Conservation (phyloP, 2,329 filamentous ascomycete genomes). For the Trematosphaeria pertusa region DNA sequence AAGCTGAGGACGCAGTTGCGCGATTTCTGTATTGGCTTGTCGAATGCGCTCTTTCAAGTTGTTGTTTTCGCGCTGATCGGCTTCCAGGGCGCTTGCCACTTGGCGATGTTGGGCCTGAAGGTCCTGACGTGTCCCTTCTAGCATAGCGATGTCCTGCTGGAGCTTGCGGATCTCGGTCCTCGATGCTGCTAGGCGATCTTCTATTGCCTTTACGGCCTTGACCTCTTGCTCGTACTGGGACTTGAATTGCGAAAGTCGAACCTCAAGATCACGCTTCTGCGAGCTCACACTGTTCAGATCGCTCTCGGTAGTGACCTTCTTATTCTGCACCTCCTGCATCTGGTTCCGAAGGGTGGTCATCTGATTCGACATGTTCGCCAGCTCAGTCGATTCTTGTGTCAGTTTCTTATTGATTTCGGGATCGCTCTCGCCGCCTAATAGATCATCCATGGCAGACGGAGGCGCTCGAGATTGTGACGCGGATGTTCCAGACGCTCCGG, state of each 20-base stretch:
- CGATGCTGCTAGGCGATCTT: constrained; percentile 79
- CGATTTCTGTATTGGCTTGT: constrained; percentile 80
- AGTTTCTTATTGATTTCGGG: constrained; percentile 87
- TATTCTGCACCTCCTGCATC: constrained; percentile 89
- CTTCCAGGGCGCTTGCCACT: constrained; percentile 74
- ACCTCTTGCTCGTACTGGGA: constrained; percentile 93
- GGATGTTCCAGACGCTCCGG: constrained; percentile 64
- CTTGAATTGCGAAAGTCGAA: constrained; percentile 84
- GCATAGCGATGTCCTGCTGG: constrained; percentile 79
- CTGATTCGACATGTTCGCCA: constrained; percentile 96
- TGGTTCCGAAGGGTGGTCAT: constrained; percentile 89
- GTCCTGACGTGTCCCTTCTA: constrained; percentile 83
- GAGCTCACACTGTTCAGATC: constrained; percentile 81
- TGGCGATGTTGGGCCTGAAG: constrained; percentile 83
- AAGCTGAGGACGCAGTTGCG: constrained; percentile 84
- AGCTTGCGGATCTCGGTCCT: constrained; percentile 84
- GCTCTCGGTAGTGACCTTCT: constrained; percentile 79
- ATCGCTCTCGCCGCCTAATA: constrained; percentile 83
- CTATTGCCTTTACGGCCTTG: constrained; percentile 80
- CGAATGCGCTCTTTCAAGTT: constrained; percentile 87
- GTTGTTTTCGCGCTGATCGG: constrained; percentile 88
- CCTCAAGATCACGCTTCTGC: constrained; percentile 93
- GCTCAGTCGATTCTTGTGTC: constrained; percentile 86
- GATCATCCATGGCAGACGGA: constrained; percentile 73
- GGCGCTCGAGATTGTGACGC: constrained; percentile 51